Percentiles rank a stretch among this genome's conserved stretches.
These are phyloP conservation scores for Nasturtium officinale DNA, from an alignment of 345 rosid species.

Conservation along the genomic window DNA sequence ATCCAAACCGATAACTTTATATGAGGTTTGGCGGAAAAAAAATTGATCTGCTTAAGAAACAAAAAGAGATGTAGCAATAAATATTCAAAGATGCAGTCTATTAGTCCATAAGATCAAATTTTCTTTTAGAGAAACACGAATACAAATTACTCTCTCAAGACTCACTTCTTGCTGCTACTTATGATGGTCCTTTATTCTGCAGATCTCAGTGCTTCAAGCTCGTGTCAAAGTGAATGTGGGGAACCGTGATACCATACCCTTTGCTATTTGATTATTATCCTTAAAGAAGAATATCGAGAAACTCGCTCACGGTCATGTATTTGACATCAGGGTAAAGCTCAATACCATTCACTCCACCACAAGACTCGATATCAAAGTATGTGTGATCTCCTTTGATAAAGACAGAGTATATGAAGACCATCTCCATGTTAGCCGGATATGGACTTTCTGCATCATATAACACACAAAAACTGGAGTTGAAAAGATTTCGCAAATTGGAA, in stretches of 20 bases:
- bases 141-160: not conserved
- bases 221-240: constrained; percentile 45
- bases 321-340: constrained; percentile 81
- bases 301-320: constrained; percentile 68
- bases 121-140: constrained; percentile 21
- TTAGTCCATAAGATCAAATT: not conserved
- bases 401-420: constrained; percentile 54
- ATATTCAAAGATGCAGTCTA: constrained; percentile 8
- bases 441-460: constrained; percentile 56
- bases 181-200: constrained; percentile 7
- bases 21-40: too few species aligned
- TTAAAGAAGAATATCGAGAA: constrained; percentile 46
- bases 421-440: constrained; percentile 55
- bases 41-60: not conserved
- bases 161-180: not conserved
- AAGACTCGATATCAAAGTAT: constrained; percentile 64
- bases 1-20: too few species aligned
- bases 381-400: constrained; percentile 75
- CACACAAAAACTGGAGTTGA: not conserved
- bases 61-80: not conserved
- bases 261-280: constrained; percentile 17
- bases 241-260: constrained; percentile 39
- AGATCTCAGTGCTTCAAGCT: constrained; percentile 6
- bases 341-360: constrained; percentile 72
- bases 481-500: not conserved